Evolutionary conservation across 139 green algal species (phyloP), one percentile per base, ranked within the genome.

Genomic region (Chara braunii): DNA sequence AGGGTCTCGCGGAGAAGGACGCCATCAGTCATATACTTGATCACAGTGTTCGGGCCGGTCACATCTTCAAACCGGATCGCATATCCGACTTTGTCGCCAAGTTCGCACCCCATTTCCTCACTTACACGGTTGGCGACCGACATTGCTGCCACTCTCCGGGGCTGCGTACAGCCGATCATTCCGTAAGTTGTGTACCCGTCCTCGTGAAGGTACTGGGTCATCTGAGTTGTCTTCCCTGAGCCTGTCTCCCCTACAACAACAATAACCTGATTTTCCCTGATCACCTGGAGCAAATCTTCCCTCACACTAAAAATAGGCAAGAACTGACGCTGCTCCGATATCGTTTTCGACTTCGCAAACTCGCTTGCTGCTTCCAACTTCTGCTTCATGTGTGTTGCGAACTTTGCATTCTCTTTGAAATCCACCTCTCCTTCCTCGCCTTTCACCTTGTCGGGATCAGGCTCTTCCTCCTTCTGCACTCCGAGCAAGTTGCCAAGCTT

Each of bases 171-270:
- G 7, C 89, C 92, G 32, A 96, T 88, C 64, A 86, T 82, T 31
- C 91, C 91, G 31, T 67, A 83, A 0, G 74, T 81, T 6, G 83
- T 87, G 79, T 91, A 96, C 0, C 90, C 90, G 12, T 85, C 86
- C 74, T 99, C 93, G 23, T 88, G 76, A 35, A 99, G 84, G 79
- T 97, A 99, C 80, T 95, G 69, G 31, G 78, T 82, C 62, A 84
- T 81, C 65, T 84, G 78, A 3, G 92, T 99, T 32, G 92, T 99
- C 82, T 99, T 99, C 59, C 92, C 92, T 40, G 77, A 89, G 22
- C 93, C 93, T 0, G 93, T 99, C 79, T 99, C 93, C 4, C 93
- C 93, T 28, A 99, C 92, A 43, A 99, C 90, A 40, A 99, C 87
- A 6, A 95, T 85, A 9, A 97, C 82, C 73, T 92, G 83, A 72